A percentile compares a stretch with the other conserved stretches of the same genome.
Evolutionary conservation across 139 green algal species (phyloP).

Genomic region (Closterium sp.): DNA sequence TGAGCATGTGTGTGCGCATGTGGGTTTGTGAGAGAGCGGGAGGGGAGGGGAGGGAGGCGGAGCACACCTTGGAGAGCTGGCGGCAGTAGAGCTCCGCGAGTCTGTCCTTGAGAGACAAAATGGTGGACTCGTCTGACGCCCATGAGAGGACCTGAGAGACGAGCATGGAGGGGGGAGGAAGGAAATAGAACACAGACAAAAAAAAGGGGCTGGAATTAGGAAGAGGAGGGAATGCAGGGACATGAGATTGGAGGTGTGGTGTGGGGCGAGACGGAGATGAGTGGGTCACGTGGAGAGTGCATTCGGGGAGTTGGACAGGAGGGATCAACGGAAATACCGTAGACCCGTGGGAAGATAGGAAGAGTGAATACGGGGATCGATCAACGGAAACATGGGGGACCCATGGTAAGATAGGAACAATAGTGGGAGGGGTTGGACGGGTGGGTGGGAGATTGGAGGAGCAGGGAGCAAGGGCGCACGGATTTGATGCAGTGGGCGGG

Average conservation of each 20-base stretch:
- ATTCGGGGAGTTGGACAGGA: neutral
- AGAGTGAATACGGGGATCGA: too few relatives aligned
- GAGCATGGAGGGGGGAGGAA: neutral
- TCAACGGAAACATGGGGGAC: too few relatives aligned
- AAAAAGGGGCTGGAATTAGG: neutral
- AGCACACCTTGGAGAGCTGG: neutral
- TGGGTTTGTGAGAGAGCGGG: neutral
- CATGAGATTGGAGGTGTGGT: neutral
- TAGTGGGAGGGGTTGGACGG: neutral
- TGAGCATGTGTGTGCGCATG: too few relatives aligned
- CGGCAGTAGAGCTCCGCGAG: constrained; percentile 29
- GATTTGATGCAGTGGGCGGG: neutral
- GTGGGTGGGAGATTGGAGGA: neutral
- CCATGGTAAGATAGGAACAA: too few relatives aligned
- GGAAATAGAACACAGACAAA: neutral
- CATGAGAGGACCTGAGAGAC: neutral
- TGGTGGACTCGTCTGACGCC: neutral
- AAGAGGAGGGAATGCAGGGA: neutral
- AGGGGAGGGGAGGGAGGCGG: too few relatives aligned
- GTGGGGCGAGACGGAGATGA: too few relatives aligned
- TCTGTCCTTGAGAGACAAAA: constrained; percentile 9
- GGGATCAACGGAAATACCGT: too few relatives aligned
- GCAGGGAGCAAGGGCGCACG: neutral
- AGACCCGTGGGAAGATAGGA: too few relatives aligned
- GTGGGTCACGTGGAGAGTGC: too few relatives aligned